phyloP scores from a whole-genome alignment of 306 rosid genomes.

The Parietaria judaica region DNA sequence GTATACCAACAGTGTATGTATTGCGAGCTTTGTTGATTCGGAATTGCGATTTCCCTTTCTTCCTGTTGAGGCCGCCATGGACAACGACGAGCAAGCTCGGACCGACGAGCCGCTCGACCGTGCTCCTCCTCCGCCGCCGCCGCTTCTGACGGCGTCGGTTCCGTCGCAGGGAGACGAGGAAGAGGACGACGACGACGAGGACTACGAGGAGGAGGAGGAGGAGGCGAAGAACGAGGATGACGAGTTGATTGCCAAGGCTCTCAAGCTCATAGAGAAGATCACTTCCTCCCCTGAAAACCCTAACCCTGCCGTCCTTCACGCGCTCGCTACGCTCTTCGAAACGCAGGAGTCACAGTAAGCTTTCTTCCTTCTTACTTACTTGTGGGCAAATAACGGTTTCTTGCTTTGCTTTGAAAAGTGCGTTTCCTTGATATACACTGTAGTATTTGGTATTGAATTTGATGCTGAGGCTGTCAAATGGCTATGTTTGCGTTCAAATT shows the following conservation, averaged over 20 bases:
- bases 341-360: slow-evolving; percentile 61
- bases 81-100: slow-evolving; percentile 25
- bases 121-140: slow-evolving; percentile 23
- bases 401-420: background rate
- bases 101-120: slow-evolving; percentile 27
- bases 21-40: background rate
- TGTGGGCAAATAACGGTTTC: background rate
- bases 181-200: slow-evolving; percentile 32
- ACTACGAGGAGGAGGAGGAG: slow-evolving; percentile 58
- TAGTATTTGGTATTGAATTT: too few relatives aligned
- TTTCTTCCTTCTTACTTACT: background rate
- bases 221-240: slow-evolving; percentile 71
- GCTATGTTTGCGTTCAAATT: background rate
- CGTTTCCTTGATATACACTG: background rate
- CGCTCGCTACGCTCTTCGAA: slow-evolving; percentile 82
- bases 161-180: slow-evolving; percentile 31
- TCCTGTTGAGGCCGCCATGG: slow-evolving; percentile 39
- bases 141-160: slow-evolving; percentile 24
- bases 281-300: slow-evolving; percentile 73
- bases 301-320: slow-evolving; percentile 59
- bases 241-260: slow-evolving; percentile 62
- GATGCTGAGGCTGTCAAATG: too few relatives aligned
- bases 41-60: background rate
- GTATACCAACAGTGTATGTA: background rate
- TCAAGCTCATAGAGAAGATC: slow-evolving; percentile 71